Conservation (phyloP, 129 eudicot species). For the Saposhnikovia divaricata region DNA sequence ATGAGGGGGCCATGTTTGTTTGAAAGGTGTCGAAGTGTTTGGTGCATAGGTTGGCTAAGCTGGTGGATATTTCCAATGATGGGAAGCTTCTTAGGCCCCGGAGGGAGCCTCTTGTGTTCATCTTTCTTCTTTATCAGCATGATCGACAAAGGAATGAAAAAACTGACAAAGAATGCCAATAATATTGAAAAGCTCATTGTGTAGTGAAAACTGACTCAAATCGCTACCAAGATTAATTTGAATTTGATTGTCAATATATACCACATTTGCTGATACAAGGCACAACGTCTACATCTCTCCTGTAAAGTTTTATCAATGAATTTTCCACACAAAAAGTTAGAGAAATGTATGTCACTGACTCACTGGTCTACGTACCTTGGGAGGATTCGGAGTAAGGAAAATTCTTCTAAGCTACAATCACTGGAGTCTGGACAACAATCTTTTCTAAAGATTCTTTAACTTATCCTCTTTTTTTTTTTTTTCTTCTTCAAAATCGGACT, state of each 20-base stretch:
- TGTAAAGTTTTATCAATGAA: no score
- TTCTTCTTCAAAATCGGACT: no score
- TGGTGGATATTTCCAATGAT: conserved; percentile 41
- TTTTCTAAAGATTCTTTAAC: no score
- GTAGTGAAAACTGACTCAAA: neutral
- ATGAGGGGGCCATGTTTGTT: conserved; percentile 26
- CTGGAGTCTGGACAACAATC: no score
- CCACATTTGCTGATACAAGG: neutral
- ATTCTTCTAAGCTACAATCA: no score
- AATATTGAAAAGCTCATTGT: neutral
- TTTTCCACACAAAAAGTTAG: no score
- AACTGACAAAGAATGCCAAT: neutral
- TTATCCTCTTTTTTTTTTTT: no score
- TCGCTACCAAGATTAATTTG: neutral
- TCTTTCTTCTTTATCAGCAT: neutral
- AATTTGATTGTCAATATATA: neutral
- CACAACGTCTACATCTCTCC: no score
- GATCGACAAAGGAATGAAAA: neutral
- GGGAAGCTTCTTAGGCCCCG: conserved; percentile 31
- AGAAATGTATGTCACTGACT: no score
- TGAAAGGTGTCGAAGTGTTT: conserved; percentile 20
- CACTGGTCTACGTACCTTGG: no score
- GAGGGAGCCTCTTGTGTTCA: conserved; percentile 18
- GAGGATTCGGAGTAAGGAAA: no score
- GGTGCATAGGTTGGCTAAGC: conserved; percentile 16